phyloP scores from a whole-genome alignment of 768 basidiomycete species.

The Rhodotorula babjevae region DNA sequence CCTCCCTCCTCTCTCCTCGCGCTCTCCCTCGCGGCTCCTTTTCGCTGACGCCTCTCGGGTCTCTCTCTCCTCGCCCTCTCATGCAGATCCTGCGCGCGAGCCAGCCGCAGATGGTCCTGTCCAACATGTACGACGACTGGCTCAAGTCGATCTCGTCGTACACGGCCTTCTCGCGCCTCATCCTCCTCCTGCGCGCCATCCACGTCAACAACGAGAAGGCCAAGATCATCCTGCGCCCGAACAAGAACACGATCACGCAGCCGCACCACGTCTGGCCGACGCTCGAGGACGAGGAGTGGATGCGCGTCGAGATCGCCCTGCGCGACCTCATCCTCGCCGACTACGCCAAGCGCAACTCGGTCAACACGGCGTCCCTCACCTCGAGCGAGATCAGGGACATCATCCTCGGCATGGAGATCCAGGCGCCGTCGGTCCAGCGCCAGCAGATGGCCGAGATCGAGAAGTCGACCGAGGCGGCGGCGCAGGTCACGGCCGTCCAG shows the following conservation, averaged over 20 bases:
- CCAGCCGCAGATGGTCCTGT: constrained; percentile 98
- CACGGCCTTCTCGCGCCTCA: constrained; percentile 96
- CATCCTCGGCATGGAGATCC: constrained; percentile 97
- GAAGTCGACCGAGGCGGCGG: constrained; percentile 88
- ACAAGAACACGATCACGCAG: constrained; percentile 93
- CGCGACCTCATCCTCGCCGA: constrained; percentile 92
- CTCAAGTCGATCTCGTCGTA: constrained; percentile 97
- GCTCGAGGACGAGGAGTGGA: constrained; percentile 90
- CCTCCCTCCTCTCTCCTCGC: background rate
- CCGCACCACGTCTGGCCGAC: constrained; percentile 98
- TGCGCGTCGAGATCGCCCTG: constrained; percentile 97
- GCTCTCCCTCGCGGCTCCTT: background rate
- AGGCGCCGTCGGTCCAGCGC: constrained; percentile 82
- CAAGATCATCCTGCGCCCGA: constrained; percentile 94
- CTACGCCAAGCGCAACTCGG: constrained; percentile 94
- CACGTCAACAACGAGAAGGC: constrained; percentile 99
- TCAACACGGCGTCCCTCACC: constrained; percentile 95
- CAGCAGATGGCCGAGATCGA: constrained; percentile 99
- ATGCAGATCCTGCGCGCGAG: constrained; percentile 64
- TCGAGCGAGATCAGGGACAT: constrained; percentile 96
- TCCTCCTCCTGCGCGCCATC: constrained; percentile 89
- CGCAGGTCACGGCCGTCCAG: constrained; percentile 91
- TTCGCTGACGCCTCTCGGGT: too few species aligned
- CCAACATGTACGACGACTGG: constrained; percentile 99
- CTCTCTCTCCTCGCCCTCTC: background rate